Base-by-base conservation (phyloP, 192 early-diverging fungal genomes). In the Coemansia sp. region DNA sequence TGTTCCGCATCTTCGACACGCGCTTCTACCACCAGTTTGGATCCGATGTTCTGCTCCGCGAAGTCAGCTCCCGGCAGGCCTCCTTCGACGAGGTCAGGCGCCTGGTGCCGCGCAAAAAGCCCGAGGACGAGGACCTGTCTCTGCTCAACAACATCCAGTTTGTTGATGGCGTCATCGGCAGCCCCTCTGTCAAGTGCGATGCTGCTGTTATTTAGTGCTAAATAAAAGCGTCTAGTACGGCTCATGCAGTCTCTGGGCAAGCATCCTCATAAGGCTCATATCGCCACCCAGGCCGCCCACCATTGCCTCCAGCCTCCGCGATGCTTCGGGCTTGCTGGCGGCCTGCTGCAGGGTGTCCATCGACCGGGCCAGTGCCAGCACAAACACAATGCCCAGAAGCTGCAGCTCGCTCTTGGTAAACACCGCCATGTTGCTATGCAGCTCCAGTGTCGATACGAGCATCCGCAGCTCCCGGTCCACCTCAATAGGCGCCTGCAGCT, bases 1-100 rank as follows among this genome's bases (percentile, higher is more conserved):
- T 94, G 39, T 94, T 95, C 61, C 80, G 92, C 15, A 80, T 93
- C n/a, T 86, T 86, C 53, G 96, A 99, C 51, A 93, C 94, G 0
- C 77, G 96, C 15, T 30, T 94, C 11, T 94, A 93, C 73, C 92
- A 96, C 72, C 84, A 84, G 44, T 97, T 97, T 70, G 89, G 85
- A 3, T 79, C 81, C 33, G 31, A 70, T 2, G 50, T 62, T 42
- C 18, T 96, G 9, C 33, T 87, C 36, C 77, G 88, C 20, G 92
- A 96, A 81, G 88, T 83, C 53, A 81, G 84, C 21, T 76, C 79
- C 6, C 72, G 84, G 45, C 90, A 94, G 65, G 65, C 54, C n/a
- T 68, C 75, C 16, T 92, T 88, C 48, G 61, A 78, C 9, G 79
- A 81, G 14, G 78, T 86, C 49, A 48, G 40, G 21, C 12, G 63